phyloP scores from a whole-genome alignment of 73 alveolate species.

The Paramecium tetraurelia region DNA sequence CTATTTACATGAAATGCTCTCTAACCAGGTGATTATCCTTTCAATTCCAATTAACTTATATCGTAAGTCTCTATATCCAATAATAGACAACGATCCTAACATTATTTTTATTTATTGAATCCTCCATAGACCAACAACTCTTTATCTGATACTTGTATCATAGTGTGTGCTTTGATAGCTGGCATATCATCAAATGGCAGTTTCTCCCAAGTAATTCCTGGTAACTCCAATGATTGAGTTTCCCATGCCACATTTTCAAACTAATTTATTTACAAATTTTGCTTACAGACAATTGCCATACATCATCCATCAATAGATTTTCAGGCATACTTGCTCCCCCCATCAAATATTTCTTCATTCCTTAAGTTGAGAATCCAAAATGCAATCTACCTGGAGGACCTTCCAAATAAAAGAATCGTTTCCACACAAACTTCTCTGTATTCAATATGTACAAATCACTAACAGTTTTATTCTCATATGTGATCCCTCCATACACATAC shows the following conservation, averaged over 20 bases:
- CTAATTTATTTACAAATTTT: neutral
- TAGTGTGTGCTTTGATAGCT: slow-evolving; percentile 48
- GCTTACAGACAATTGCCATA: slow-evolving; percentile 40
- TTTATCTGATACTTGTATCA: slow-evolving; percentile 12
- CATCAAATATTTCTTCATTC: slow-evolving; percentile 34
- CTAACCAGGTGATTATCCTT: slow-evolving; percentile 53
- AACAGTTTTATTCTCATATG: slow-evolving; percentile 47
- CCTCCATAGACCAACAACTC: slow-evolving; percentile 56
- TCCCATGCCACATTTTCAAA: slow-evolving; percentile 60
- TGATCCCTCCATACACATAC: slow-evolving; percentile 57
- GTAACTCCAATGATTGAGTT: neutral
- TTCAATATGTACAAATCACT: slow-evolving; percentile 59
- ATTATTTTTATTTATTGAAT: slow-evolving; percentile 43
- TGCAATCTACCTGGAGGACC: slow-evolving; percentile 60
- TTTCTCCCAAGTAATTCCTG: slow-evolving; percentile 53
- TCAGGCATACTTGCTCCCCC: slow-evolving; percentile 65
- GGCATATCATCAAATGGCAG: slow-evolving; percentile 41
- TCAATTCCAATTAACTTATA: slow-evolving; percentile 29
- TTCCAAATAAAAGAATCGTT: slow-evolving; percentile 49
- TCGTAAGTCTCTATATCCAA: slow-evolving; percentile 41
- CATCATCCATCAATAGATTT: slow-evolving; percentile 54
- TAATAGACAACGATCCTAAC: slow-evolving; percentile 30
- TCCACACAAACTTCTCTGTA: slow-evolving; percentile 56
- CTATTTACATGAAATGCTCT: slow-evolving; percentile 60
- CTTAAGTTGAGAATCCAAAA: slow-evolving; percentile 41